Percentiles rank a stretch among this genome's conserved stretches.
These are phyloP conservation scores for Limtongozyma cylindracea DNA, from an alignment of 805 yeast genomes.

Conservation along the genomic window DNA sequence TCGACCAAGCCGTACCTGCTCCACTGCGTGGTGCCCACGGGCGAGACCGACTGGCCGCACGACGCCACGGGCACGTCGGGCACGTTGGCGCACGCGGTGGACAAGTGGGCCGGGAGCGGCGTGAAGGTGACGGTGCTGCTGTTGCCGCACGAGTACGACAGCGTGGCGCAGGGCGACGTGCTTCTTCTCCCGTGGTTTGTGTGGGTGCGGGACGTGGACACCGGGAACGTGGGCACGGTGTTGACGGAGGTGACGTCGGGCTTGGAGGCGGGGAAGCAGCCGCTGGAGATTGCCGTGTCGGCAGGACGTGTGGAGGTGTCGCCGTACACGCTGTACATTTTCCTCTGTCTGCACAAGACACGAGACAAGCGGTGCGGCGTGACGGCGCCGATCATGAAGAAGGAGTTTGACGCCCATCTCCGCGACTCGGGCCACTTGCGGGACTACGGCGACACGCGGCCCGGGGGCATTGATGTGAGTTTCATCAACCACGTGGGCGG, in stretches of 20 bases:
- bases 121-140: conserved; percentile 31
- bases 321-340: conserved; percentile 19
- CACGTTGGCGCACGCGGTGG: conserved; percentile 19
- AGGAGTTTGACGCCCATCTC: conserved; percentile 47
- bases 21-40: conserved; percentile 67
- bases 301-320: conserved; percentile 5
- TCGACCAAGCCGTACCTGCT: conserved; percentile 43
- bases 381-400: conserved; percentile 77
- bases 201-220: conserved; percentile 28
- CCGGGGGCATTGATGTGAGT: conserved; percentile 47
- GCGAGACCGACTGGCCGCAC: conserved; percentile 64
- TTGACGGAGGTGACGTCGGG: conserved; percentile 17
- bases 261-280: conserved; percentile 4
- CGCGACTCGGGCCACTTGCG: conserved; percentile 50
- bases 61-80: conserved; percentile 26
- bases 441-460: conserved; percentile 51
- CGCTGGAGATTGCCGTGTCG: conserved; percentile 1
- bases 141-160: conserved; percentile 13
- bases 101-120: conserved; percentile 8
- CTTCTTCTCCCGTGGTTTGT: conserved; percentile 52
- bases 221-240: conserved; percentile 15
- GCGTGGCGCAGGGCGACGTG: conserved; percentile 26
- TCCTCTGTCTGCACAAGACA: conserved; percentile 74
- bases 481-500: conserved; percentile 86
- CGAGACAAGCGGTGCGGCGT: conserved; percentile 87